Base-by-base conservation (phyloP, 106 monocot species). In the Phalaenopsis equestris region DNA sequence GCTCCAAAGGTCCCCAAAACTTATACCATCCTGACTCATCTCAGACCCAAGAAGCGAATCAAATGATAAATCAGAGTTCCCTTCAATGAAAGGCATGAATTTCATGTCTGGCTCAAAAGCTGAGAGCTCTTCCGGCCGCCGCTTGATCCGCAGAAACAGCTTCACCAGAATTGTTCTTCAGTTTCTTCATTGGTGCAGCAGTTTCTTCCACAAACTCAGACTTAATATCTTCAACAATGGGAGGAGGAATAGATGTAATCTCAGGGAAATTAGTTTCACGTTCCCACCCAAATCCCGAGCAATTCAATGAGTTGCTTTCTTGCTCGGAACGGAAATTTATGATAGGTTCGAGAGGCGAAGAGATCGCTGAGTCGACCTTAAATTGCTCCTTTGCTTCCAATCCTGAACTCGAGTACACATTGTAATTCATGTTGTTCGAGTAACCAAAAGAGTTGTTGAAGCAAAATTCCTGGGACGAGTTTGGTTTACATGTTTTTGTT, bases 1-100 rank as follows among this genome's bases (percentile, higher is more conserved):
- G 91, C 88, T 87, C 94, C 94, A 94, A 6, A 94, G 83, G 17
- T 85, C 75, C 23, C 88, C 57, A 41, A 67, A 24, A 19, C 56
- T 87, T 24, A 75, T 57, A 8, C 84, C 83, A 55, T 83, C 87
- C 76, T 89, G 82, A 38, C 52, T 74, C 11, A 83, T 24, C 16
- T 84, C 90, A 74, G 79, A 74, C 72, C 78, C 79, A 55, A 86
- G 85, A 36, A 90, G 75, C 52, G 56, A 61, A 48, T 87, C 84
- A 4, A 87, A 84, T 1, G 83, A 80, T 30, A 77, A 79, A 64
- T 79, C 84, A 0, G 78, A 41, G 72, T 80, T 78, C 39, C 78
- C 89, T 24, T 83, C 86, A 6, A 90, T 43, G 77, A 82, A 83
- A 10, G 91, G 91, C 18, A 86, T 83, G 57, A 84, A 85, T 42